Evolutionary conservation across 2,329 filamentous ascomycete genomes (phyloP), one percentile per base, ranked within the genome.

Genomic region (Cladosporium sp.): DNA sequence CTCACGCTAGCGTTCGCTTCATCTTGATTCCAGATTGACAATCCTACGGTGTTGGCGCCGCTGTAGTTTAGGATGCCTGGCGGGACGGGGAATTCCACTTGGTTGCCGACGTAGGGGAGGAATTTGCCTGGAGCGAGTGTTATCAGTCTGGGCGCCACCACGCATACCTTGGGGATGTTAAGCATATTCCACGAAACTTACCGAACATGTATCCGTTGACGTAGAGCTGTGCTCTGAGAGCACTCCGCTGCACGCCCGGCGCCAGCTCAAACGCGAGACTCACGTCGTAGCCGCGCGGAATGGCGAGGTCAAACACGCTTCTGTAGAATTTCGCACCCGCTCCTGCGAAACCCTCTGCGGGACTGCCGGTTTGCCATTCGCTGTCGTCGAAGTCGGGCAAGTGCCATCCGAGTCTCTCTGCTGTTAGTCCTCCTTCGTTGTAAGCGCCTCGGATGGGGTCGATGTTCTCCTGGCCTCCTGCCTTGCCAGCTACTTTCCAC

Each of bases 31-130:
- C 84, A 86, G 1, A 86, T 72, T 15, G 78, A 83, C 15, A 85
- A 66, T 0, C 73, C 78, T 56, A 86, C 75, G 0, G 80, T 82
- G 61, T 86, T 86, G 13, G 81, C 73, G 0, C 83, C 83, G 6
- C 70, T 69, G 59, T 85, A 83, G 64, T 86, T 73, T 8, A 86
- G 68, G 5, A 86, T 75, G 0, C 83, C 83, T 0, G 80, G 79
- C 1, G 81, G 83, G 1, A 86, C 81, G 0, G 83, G 83, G 65
- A 83, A 86, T n/a, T 77, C 75, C 17, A 80, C 73, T 70, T 86
- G 83, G 53, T 84, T 80, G 0, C 84, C 84, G 39, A 86, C 81
- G 56, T 80, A 77, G 0, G 83, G 82, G 59, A 80, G 79, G 64
- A 80, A 86, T 7, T 80, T 76, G 2, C 80, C 83, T 85, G 82